These are phyloP conservation scores for Plicaturopsis crispa DNA, from an alignment of 768 basidiomycete genomes.

Conservation along the genomic window DNA sequence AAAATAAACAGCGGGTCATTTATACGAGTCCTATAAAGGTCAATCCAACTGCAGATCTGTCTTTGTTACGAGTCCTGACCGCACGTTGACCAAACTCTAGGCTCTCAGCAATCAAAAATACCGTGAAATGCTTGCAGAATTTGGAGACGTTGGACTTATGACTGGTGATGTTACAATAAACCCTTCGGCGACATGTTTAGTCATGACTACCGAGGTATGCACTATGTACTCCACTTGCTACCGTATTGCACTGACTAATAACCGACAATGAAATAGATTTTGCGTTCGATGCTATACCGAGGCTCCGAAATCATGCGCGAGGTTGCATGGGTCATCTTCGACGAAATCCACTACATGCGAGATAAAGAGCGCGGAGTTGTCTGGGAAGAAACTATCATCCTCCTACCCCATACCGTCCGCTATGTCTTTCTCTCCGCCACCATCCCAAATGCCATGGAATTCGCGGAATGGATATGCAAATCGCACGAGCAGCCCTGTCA, in stretches of 20 bases:
- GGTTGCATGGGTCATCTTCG: constrained; percentile 99
- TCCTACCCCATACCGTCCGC: constrained; percentile 91
- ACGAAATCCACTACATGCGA: constrained; percentile 99
- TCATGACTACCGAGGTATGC: constrained; percentile 96
- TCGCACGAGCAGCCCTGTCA: constrained; percentile 98
- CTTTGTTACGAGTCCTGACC: too few relatives aligned
- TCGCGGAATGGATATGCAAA: constrained; percentile 98
- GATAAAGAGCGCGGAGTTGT: constrained; percentile 99
- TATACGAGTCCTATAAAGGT: constrained; percentile 99
- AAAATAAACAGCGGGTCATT: constrained; percentile 91
- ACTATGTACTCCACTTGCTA: not conserved
- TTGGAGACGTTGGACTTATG: constrained; percentile 98
- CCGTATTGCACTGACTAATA: constrained; percentile 1
- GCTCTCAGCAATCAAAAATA: constrained; percentile 99
- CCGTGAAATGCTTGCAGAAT: constrained; percentile 93
- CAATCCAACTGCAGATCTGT: constrained; percentile 19
- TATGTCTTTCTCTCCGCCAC: constrained; percentile 99
- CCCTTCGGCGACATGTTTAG: constrained; percentile 91
- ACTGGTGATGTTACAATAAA: constrained; percentile 99
- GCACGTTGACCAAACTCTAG: constrained; percentile 31
- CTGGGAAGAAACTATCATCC: constrained; percentile 98
- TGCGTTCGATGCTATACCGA: constrained; percentile 97
- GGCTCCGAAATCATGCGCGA: constrained; percentile 99
- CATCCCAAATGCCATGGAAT: constrained; percentile 99
- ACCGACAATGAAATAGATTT: constrained; percentile 50